Evolutionary conservation across 148 eudicot genomes (phyloP).

Genomic region (Heliamphora exappendiculata): DNA sequence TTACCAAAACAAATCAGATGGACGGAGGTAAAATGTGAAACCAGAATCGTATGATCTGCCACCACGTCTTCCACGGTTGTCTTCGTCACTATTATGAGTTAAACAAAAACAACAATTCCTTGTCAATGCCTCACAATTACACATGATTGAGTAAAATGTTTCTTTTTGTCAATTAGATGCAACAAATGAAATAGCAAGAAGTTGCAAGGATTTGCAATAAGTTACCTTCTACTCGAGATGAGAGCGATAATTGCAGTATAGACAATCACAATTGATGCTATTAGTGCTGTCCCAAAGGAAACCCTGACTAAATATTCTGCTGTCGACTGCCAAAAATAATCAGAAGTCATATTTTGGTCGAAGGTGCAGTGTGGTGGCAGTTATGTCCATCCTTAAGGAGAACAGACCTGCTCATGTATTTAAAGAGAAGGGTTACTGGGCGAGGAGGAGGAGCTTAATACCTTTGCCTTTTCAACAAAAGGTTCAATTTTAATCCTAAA

Average conservation of each 20-base stretch:
- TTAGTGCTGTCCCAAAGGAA: constrained; percentile 84
- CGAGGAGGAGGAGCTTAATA: constrained; percentile 17
- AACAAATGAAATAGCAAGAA: constrained; percentile 6
- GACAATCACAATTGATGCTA: constrained; percentile 89
- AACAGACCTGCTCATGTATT: not conserved
- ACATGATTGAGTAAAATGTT: not conserved
- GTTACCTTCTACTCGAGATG: constrained; percentile 72
- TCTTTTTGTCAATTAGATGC: not conserved
- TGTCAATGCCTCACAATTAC: not conserved
- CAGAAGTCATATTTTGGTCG: constrained; percentile 4
- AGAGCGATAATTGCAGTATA: constrained; percentile 78
- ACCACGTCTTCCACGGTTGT: constrained; percentile 75
- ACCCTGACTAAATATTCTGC: constrained; percentile 85
- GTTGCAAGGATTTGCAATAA: not conserved
- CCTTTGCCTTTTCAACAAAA: constrained; percentile 76
- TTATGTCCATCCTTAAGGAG: not conserved
- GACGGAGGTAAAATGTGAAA: constrained; percentile 45
- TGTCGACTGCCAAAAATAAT: constrained; percentile 52
- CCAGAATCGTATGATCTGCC: constrained; percentile 60
- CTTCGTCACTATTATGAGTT: constrained; percentile 42
- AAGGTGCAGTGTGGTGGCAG: not conserved
- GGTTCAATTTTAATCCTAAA: constrained; percentile 87
- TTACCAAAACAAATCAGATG: constrained; percentile 82
- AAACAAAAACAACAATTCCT: not conserved
- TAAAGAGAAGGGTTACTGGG: not conserved